Base-by-base conservation (phyloP, 176 grass and related monocot species). In the Cenchrus americanus region DNA sequence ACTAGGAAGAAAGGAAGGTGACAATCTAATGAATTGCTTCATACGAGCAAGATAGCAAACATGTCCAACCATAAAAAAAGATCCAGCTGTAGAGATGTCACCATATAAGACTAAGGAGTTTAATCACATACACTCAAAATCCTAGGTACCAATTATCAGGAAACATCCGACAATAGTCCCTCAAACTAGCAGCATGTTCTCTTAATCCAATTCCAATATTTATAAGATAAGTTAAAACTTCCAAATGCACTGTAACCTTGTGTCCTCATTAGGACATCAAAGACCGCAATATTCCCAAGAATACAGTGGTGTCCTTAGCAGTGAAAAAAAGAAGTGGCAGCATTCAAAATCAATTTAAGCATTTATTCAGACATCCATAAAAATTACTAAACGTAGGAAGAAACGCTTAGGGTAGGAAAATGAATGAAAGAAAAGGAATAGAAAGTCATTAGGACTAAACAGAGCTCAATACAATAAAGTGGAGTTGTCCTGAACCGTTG, bases 181-280 rank as follows among this genome's bases (percentile, higher is more conserved):
- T 12, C 24, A 53, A 53, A 54, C 68, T 53, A 6, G 51, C n/a
- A 72, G 1, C 69, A 74, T 21, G 47, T 21, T 48, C 2, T 71
- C 68, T 46, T 27, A 17, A 73, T 15, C 46, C 49, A 2, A 73
- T 6, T 73, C 49, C 10, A 70, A 70, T 48, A 6, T 40, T 46
- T 46, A 23, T 24, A 47, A 23, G 41, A 71, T 71, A 48, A 24
- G 46, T 71, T 71, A 14, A 69, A 69, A 48, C 68, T 48, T 71
- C 42, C 22, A 71, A 71, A 49, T 71, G 69, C 13, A 21, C 1
- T 71, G 43, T 71, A 71, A 46, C 67, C 21, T 47, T 14, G 23
- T 73, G 69, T 51, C 69, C 14, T 51, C 47, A 73, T 51, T 8
- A 52, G 14, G 70, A 17, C 48, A 52, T 72, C 12, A 7, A 24